phyloP scores from a whole-genome alignment of 306 rosid genomes.

The barrel medic (Medicago truncatula) region DNA sequence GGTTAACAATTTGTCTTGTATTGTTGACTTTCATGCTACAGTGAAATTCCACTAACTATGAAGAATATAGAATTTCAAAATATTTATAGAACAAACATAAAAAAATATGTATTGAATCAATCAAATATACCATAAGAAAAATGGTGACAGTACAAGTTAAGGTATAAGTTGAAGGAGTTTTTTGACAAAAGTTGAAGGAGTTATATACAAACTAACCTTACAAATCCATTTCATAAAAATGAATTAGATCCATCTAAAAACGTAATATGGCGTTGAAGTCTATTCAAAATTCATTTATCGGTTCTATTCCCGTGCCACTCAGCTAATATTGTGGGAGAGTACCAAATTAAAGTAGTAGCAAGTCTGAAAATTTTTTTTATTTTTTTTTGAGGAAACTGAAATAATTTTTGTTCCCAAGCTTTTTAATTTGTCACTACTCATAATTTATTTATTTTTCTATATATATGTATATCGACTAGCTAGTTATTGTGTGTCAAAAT shows the following conservation, averaged over 20 bases:
- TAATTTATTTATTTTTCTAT: too few species aligned
- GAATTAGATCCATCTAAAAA: too few species aligned
- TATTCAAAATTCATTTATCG: too few species aligned
- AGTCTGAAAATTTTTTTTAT: too few species aligned
- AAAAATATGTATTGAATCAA: neutral
- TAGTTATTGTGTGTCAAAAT: too few species aligned
- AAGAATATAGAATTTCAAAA: slow-evolving; percentile 10
- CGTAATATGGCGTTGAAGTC: neutral
- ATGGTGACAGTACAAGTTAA: neutral
- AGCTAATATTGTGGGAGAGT: too few species aligned
- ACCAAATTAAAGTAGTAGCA: too few species aligned
- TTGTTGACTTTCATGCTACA: slow-evolving; percentile 70
- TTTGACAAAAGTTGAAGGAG: neutral
- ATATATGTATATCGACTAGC: too few species aligned
- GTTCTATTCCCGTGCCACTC: too few species aligned
- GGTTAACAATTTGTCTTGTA: slow-evolving; percentile 52
- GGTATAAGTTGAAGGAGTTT: neutral
- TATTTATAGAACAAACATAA: neutral
- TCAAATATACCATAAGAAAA: neutral
- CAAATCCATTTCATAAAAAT: neutral
- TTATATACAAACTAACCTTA: neutral
- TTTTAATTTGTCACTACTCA: neutral
- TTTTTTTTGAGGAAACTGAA: too few species aligned
- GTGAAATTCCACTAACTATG: slow-evolving; percentile 62
- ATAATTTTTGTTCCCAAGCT: too few species aligned